Percentiles rank a stretch among this genome's conserved stretches.
Conservation (phyloP, 2,329 filamentous ascomycete species). For the Plectosphaerella plurivora region DNA sequence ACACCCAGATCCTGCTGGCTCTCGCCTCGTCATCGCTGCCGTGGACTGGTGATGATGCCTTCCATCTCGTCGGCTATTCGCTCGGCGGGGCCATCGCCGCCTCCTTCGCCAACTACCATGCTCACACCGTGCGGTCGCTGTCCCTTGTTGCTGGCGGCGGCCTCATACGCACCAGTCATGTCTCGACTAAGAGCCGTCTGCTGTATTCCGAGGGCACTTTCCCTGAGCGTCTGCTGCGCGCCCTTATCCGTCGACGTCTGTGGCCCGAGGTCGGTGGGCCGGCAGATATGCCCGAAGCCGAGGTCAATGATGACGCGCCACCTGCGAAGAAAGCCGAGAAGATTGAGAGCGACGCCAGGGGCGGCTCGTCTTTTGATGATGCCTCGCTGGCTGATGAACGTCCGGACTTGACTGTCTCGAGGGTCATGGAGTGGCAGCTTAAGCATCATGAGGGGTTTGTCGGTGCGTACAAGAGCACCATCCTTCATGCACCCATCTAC, state of each 20-base stretch:
- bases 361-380: slow-evolving; percentile 34
- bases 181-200: slow-evolving; percentile 56
- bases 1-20: slow-evolving; percentile 59
- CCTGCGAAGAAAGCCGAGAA: slow-evolving; percentile 13
- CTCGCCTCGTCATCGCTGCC: slow-evolving; percentile 57
- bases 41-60: slow-evolving; percentile 52
- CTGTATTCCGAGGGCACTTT: slow-evolving; percentile 58
- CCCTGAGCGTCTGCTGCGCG: slow-evolving; percentile 53
- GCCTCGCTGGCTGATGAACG: slow-evolving; percentile 47
- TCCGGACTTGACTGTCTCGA: slow-evolving; percentile 51
- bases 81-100: slow-evolving; percentile 72
- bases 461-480: slow-evolving; percentile 64
- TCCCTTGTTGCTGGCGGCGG: slow-evolving; percentile 66
- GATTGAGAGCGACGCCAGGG: slow-evolving; percentile 30
- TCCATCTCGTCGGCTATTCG: slow-evolving; percentile 74
- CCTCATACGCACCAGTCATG: slow-evolving; percentile 57
- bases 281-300: slow-evolving; percentile 29
- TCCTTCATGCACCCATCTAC: slow-evolving; percentile 66
- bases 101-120: slow-evolving; percentile 66
- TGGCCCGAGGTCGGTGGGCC: slow-evolving; percentile 23
- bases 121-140: slow-evolving; percentile 57
- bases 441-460: slow-evolving; percentile 63
- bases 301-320: slow-evolving; percentile 35
- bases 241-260: slow-evolving; percentile 46
- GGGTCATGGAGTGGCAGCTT: slow-evolving; percentile 67